A percentile compares a stretch with the other conserved stretches of the same genome.
Conservation (phyloP, 371 early-diverging fungal species). For the Capillidium heterosporum region DNA sequence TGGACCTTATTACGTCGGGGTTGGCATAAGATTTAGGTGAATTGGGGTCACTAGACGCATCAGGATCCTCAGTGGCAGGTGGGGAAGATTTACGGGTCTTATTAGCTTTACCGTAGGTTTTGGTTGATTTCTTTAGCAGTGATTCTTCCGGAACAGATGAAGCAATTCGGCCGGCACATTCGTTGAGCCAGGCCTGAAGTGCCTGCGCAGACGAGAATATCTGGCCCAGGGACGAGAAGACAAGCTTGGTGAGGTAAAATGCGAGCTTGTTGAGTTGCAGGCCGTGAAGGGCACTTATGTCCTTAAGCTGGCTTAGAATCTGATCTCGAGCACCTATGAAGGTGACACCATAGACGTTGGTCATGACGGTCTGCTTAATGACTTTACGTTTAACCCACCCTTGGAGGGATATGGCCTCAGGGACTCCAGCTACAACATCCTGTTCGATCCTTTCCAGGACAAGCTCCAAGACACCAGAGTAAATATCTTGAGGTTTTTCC, state of each 20-base stretch:
- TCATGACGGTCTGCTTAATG: slow-evolving; percentile 98
- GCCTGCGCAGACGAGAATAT: slow-evolving; percentile 78
- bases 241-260: slow-evolving; percentile 58
- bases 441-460: slow-evolving; percentile 49
- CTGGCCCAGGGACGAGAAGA: slow-evolving; percentile 73
- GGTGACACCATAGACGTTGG: slow-evolving; percentile 96
- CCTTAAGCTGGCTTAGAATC: slow-evolving; percentile 63
- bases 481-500: slow-evolving; percentile 86
- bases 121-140: slow-evolving; percentile 8
- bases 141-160: slow-evolving; percentile 49
- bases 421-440: slow-evolving; percentile 36
- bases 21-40: neutral
- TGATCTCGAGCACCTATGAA: slow-evolving; percentile 85
- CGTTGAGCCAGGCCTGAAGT: slow-evolving; percentile 88
- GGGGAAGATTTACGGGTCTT: neutral
- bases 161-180: slow-evolving; percentile 69
- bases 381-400: slow-evolving; percentile 78
- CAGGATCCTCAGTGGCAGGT: slow-evolving; percentile 10
- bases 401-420: slow-evolving; percentile 28
- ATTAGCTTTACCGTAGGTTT: slow-evolving; percentile 7
- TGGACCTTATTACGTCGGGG: slow-evolving; percentile 10
- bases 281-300: slow-evolving; percentile 35
- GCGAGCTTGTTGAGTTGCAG: slow-evolving; percentile 24
- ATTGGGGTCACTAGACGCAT: too few relatives aligned
- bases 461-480: slow-evolving; percentile 67